Evolutionary conservation across 805 yeast genomes (phyloP).

Genomic region (Starmerella bombicola): DNA sequence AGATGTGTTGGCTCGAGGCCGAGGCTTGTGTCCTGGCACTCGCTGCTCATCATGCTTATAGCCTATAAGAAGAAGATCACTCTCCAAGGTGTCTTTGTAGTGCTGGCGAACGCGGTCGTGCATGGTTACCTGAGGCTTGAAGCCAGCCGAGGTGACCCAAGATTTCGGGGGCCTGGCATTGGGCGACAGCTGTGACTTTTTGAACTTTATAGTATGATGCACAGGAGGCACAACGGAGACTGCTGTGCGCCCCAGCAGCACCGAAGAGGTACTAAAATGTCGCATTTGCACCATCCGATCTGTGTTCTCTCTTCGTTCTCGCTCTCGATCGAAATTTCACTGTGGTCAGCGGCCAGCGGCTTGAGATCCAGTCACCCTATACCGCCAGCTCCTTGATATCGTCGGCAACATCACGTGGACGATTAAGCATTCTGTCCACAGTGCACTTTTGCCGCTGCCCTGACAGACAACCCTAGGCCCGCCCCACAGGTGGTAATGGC

Average conservation of each 20-base stretch:
- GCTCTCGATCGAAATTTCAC: no score
- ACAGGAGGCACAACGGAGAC: constrained; percentile 77
- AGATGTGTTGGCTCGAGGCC: constrained; percentile 77
- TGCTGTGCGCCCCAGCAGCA: constrained; percentile 30
- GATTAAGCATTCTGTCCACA: no score
- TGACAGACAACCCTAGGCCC: no score
- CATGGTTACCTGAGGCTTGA: constrained; percentile 56
- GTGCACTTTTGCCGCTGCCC: no score
- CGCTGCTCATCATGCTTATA: constrained; percentile 47
- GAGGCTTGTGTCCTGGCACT: constrained; percentile 49
- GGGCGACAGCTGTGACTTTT: constrained; percentile 63
- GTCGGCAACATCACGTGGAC: no score
- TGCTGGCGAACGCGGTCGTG: constrained; percentile 73
- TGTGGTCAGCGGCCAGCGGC: no score
- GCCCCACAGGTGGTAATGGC: no score
- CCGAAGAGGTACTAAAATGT: constrained; percentile 20
- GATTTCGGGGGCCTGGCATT: constrained; percentile 53
- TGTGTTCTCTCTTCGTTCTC: no score
- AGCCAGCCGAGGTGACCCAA: constrained; percentile 70
- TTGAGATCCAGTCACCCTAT: no score
- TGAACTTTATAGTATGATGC: constrained; percentile 72
- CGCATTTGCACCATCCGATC: no score
- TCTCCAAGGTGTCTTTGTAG: constrained; percentile 56
- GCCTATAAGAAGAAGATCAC: constrained; percentile 66
- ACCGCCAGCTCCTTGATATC: no score